Evolutionary conservation across 768 basidiomycete genomes (phyloP), one percentile per base, ranked within the genome.

Genomic region (Agaricus subrufescens): DNA sequence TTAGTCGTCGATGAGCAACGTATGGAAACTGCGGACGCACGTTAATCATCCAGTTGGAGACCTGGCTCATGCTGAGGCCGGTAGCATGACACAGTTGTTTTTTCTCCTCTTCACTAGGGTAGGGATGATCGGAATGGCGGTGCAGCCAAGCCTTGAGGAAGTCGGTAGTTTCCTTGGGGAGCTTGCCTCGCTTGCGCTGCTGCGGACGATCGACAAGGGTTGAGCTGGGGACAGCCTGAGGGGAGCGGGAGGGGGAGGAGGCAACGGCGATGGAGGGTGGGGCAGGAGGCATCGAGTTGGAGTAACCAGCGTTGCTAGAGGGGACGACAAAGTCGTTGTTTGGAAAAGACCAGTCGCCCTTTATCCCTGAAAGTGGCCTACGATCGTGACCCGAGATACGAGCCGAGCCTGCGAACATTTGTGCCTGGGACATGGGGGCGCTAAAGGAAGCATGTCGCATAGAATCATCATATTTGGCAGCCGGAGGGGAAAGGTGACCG

Each of bases 1-100:
- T 19, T 19, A 19, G 19, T 19, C 19, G 19, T 19, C 19, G 19
- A 19, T 19, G 19, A 19, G 19, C 19, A 19, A 19, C 19, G 19
- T 19, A 19, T 19, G 19, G 47, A 37, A 48, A 39, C 50, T 7
- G 10, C 14, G 58, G 7, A 76, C 71, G 56, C 43, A 78, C 91
- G 63, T 93, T 93, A 65, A 93, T 93, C 91, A 93, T 93, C 91
- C 91, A 93, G 68, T 93, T 93, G 51, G 89, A 91, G 0, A 93
- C 89, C 70, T 94, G 91, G 71, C 80, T 84, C 89, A 93, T 93
- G 73, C 85, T 89, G 60, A 94, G 73, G 26, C 89, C 89, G 1
- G 91, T 94, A 40, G 88, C 87, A 63, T 87, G 83, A 70, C 91
- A 93, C 61, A 94, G 73, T 67, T 89, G 87, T 66, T 92, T 92